phyloP scores from a whole-genome alignment of 2,329 filamentous ascomycete genomes.

The Xylogone sp. region DNA sequence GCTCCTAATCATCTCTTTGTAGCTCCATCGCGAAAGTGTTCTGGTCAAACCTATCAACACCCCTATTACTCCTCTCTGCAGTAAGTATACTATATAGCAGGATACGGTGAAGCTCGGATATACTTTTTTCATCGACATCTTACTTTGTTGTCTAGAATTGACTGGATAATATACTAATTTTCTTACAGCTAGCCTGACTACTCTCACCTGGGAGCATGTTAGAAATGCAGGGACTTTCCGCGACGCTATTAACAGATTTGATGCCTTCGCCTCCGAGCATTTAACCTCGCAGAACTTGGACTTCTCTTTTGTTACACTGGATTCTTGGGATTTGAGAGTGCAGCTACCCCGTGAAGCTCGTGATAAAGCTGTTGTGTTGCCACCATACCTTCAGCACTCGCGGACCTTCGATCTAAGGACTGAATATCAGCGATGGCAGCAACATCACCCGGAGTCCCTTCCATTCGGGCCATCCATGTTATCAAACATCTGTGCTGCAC shows the following conservation, averaged over 20 bases:
- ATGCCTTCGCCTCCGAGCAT: slow-evolving; percentile 89
- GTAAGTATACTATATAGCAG: slow-evolving; percentile 58
- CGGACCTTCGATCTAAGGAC: slow-evolving; percentile 94
- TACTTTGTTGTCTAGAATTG: not conserved
- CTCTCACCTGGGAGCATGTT: slow-evolving; percentile 98
- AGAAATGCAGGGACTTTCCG: slow-evolving; percentile 95
- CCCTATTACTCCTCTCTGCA: slow-evolving; percentile 96
- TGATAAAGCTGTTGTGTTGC: slow-evolving; percentile 95
- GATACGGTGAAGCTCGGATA: slow-evolving; percentile 11
- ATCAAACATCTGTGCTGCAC: slow-evolving; percentile 94
- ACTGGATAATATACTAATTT: slow-evolving; percentile 14
- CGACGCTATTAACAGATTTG: slow-evolving; percentile 93
- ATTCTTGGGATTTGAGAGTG: slow-evolving; percentile 97
- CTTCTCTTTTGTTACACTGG: slow-evolving; percentile 97
- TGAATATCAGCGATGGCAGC: slow-evolving; percentile 98
- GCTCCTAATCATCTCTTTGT: slow-evolving; percentile 19
- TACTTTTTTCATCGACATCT: slow-evolving; percentile 7
- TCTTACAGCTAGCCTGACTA: slow-evolving; percentile 82
- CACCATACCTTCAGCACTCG: slow-evolving; percentile 95
- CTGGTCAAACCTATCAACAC: slow-evolving; percentile 99
- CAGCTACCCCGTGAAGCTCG: slow-evolving; percentile 96
- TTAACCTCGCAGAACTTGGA: slow-evolving; percentile 87
- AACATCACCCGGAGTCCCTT: slow-evolving; percentile 94
- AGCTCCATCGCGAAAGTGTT: slow-evolving; percentile 94
- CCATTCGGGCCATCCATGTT: slow-evolving; percentile 95